A percentile compares a stretch with the other conserved stretches of the same genome.
Conservation (phyloP, 2,329 filamentous ascomycete species). For the Alternaria viburni region DNA sequence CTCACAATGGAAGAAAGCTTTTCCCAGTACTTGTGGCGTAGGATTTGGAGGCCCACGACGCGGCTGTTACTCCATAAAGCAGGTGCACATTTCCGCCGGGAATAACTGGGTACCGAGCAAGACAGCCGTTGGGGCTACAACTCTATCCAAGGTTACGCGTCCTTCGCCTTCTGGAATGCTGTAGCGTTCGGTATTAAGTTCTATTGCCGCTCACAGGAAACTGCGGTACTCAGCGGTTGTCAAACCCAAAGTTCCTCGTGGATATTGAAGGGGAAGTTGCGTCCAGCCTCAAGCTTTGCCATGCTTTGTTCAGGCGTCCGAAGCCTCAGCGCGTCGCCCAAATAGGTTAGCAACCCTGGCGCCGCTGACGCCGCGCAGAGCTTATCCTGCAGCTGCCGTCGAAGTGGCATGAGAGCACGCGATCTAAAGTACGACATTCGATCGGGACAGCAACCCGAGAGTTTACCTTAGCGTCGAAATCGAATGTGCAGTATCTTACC, state of each 20-base stretch:
- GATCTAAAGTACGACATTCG: neutral
- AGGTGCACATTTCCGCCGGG: conserved; percentile 3
- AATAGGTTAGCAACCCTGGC: neutral
- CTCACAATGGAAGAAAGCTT: neutral
- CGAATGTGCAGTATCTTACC: neutral
- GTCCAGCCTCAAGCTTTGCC: conserved; percentile 16
- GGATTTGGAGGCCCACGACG: neutral
- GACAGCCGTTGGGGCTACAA: neutral
- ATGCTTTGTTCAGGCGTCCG: conserved; percentile 7
- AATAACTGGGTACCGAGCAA: neutral
- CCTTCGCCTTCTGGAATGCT: neutral
- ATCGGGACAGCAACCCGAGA: neutral
- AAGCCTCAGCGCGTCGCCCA: conserved; percentile 3
- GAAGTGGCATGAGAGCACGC: neutral
- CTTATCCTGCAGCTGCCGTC: conserved; percentile 1
- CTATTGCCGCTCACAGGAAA: neutral
- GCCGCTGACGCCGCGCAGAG: conserved; percentile 2
- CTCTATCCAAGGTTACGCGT: neutral
- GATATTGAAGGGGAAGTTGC: neutral
- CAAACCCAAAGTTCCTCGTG: neutral
- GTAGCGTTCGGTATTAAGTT: neutral
- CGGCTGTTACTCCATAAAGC: neutral
- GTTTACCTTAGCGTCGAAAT: neutral
- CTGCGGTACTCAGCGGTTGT: neutral
- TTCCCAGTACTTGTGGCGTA: neutral